Base-by-base conservation (phyloP, 148 eudicot species). In the Rhododendron molle region DNA sequence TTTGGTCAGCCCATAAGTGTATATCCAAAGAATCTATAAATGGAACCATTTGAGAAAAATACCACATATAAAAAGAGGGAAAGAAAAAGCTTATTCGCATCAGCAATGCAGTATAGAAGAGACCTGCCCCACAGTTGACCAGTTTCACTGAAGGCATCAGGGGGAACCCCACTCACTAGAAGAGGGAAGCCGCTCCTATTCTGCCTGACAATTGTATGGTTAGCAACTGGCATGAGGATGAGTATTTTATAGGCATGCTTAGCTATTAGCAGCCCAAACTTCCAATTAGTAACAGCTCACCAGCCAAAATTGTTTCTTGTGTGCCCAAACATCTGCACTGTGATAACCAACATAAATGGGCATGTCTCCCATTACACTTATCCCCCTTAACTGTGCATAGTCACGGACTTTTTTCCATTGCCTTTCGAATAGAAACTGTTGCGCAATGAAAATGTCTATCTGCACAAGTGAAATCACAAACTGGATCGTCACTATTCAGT, bases 61-160 rank as follows among this genome's bases (percentile, higher is more conserved):
- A 46, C 58, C 34, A 47, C 49, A 18, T 12, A 74, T 13, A 74
- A 32, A 21, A 77, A 43, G 5, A 40, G 43, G 23, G 21, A 23
- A 71, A 44, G 26, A 7, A 77, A 44, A 28, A 52, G 60, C 36
- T 26, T 62, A 56, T 82, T 40, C 7, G 20, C 32, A 69, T 67
- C 3, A 3, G 30, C 46, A 11, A 85, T 21, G 14, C 43, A 79
- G 44, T 14, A 40, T 13, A 58, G 58, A 76, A 78, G 46, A 71
- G n/a, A 97, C 99, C 99, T 97, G 94, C 87, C 95, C 99, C 99
- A 97, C 15, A 97, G 90, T 87, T 97, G 99, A 86, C 99, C 99
- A 84, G 99, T 97, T 89, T 95, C 95, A 89, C 99, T 97, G 89
- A 97, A 97, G 43, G 98, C 98, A 93, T 97, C 99, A 46, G 99